Conservation (phyloP, 768 basidiomycete species). For the Crepidotus variabilis region DNA sequence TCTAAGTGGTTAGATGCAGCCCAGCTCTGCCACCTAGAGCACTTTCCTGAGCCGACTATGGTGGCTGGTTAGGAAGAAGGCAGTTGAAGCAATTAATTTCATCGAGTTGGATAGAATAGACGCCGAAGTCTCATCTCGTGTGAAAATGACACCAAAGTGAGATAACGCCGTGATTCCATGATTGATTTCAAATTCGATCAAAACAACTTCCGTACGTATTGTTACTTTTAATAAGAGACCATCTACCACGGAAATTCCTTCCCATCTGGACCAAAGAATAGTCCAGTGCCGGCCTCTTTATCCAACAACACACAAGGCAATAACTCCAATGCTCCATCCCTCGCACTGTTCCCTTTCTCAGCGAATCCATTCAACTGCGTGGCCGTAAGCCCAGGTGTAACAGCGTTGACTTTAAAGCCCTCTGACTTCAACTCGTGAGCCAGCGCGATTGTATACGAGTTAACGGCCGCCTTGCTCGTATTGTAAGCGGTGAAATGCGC, state of each 20-base stretch:
- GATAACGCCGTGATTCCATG: too few relatives aligned
- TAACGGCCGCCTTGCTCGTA: conserved; percentile 67
- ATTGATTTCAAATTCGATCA: too few relatives aligned
- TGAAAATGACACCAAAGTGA: too few relatives aligned
- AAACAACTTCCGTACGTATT: too few relatives aligned
- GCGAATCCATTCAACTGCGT: conserved; percentile 37
- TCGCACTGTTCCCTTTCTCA: conserved; percentile 32
- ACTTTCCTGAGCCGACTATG: too few relatives aligned
- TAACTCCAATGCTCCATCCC: conserved; percentile 30
- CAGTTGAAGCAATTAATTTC: too few relatives aligned
- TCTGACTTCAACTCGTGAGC: conserved; percentile 55
- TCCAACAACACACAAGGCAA: conserved; percentile 37
- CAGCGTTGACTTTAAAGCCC: conserved; percentile 25
- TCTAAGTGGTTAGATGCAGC: too few relatives aligned
- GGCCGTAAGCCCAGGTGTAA: conserved; percentile 9
- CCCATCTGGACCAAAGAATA: conserved; percentile 31
- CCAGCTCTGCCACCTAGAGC: too few relatives aligned
- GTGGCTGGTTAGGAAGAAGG: too few relatives aligned
- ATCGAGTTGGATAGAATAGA: too few relatives aligned
- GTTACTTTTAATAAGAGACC: too few relatives aligned
- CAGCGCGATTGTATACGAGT: conserved; percentile 55
- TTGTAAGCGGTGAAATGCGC: conserved; percentile 49
- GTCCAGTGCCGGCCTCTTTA: conserved; percentile 36
- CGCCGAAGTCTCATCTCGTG: too few relatives aligned
- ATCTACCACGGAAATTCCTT: conserved; percentile 30